Percentiles rank a stretch among this genome's conserved stretches.
These are phyloP conservation scores for Rhodotorula glutinis DNA, from an alignment of 1,284 basidiomycete species.

Conservation along the genomic window DNA sequence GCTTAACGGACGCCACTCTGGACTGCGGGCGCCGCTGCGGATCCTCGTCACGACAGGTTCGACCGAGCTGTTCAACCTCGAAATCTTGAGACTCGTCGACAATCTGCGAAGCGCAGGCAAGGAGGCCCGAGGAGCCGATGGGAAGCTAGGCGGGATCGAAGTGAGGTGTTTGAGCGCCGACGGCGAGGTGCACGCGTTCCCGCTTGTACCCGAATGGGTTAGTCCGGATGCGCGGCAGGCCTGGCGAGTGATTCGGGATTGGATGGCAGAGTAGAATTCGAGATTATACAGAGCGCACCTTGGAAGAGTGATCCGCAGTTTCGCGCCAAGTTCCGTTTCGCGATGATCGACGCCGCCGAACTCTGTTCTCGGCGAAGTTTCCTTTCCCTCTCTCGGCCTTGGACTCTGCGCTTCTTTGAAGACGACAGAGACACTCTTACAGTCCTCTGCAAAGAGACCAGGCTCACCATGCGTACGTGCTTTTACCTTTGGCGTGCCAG, in stretches of 20 bases:
- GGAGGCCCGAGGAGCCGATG: background rate
- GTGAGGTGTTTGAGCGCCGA: constrained; percentile 28
- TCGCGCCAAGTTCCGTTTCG: too few relatives aligned
- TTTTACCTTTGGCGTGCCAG: too few relatives aligned
- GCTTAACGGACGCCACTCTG: too few relatives aligned
- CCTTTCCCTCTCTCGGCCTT: too few relatives aligned
- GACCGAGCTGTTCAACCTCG: constrained; percentile 37
- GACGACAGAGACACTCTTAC: too few relatives aligned
- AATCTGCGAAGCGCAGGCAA: constrained; percentile 9
- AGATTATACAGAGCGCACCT: too few relatives aligned
- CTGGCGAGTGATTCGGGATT: constrained; percentile 21
- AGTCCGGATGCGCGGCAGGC: constrained; percentile 24
- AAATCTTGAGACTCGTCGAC: constrained; percentile 21
- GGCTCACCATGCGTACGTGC: too few relatives aligned
- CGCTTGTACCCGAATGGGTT: constrained; percentile 39
- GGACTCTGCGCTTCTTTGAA: too few relatives aligned
- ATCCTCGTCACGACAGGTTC: constrained; percentile 32
- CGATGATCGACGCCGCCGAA: background rate
- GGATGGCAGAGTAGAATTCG: constrained; percentile 9
- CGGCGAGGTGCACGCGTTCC: constrained; percentile 40
- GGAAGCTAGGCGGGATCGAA: constrained; percentile 5
- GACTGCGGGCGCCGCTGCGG: too few relatives aligned
- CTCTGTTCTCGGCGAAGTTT: too few relatives aligned
- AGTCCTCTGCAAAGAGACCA: too few relatives aligned
- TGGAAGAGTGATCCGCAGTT: background rate